These are phyloP conservation scores for Diaporthe batatas DNA, from an alignment of 2,329 filamentous ascomycete genomes.

Conservation along the genomic window DNA sequence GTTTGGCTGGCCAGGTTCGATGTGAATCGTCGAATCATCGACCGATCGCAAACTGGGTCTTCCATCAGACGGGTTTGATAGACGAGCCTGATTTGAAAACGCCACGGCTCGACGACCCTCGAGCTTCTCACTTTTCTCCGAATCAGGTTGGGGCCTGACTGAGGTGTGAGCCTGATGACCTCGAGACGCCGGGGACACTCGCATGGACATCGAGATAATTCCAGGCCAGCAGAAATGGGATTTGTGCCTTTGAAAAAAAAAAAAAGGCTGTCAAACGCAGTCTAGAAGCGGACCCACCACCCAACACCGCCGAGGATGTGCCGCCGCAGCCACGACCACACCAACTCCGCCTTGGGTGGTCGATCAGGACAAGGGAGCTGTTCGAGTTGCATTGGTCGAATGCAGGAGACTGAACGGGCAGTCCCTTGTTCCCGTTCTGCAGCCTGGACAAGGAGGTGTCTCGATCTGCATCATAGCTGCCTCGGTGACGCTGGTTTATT, in stretches of 20 bases:
- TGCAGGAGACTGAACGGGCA: constrained; percentile 40
- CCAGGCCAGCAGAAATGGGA: constrained; percentile 19
- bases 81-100: constrained; percentile 36
- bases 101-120: constrained; percentile 37
- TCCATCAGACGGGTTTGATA: constrained; percentile 32
- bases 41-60: constrained; percentile 33
- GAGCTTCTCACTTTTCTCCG: constrained; percentile 16
- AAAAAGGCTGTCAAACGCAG: constrained; percentile 10
- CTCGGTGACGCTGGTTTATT: constrained; percentile 25
- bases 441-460: constrained; percentile 32
- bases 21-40: constrained; percentile 38
- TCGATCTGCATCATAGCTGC: constrained; percentile 24
- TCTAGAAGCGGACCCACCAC: constrained; percentile 31
- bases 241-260: background rate
- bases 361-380: constrained; percentile 40
- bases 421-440: constrained; percentile 42
- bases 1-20: constrained; percentile 31
- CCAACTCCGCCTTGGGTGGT: constrained; percentile 32
- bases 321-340: constrained; percentile 41
- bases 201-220: constrained; percentile 22
- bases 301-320: constrained; percentile 36
- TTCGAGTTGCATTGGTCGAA: constrained; percentile 35
- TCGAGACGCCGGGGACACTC: background rate
- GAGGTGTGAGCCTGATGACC: background rate
- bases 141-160: constrained; percentile 27